Percentiles rank a stretch among this genome's conserved stretches.
These are phyloP conservation scores for Nigrospora osmanthi DNA, from an alignment of 2,329 filamentous ascomycete genomes.

Conservation along the genomic window DNA sequence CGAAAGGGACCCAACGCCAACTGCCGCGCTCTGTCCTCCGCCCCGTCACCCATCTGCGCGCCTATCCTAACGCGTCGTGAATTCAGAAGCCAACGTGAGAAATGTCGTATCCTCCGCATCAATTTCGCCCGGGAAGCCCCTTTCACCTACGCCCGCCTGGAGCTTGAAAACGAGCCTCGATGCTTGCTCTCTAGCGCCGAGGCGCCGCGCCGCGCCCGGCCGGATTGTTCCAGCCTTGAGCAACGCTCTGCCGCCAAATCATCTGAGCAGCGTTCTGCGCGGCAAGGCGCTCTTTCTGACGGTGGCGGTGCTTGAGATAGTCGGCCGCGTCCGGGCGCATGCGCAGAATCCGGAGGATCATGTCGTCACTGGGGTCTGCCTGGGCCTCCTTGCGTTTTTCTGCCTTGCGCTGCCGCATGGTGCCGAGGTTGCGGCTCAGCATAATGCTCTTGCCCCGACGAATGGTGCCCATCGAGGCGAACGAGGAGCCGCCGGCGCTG, in stretches of 20 bases:
- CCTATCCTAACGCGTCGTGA: too few species aligned
- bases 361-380: slow-evolving; percentile 94
- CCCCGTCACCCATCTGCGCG: too few species aligned
- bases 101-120: too few species aligned
- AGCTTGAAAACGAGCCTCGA: too few species aligned
- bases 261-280: slow-evolving; percentile 85
- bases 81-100: too few species aligned
- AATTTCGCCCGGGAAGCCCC: too few species aligned
- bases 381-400: slow-evolving; percentile 94
- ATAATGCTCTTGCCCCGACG: slow-evolving; percentile 73
- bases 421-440: slow-evolving; percentile 88
- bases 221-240: slow-evolving; percentile 44
- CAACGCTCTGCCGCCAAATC: slow-evolving; percentile 88
- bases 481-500: slow-evolving; percentile 38
- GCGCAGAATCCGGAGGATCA: slow-evolving; percentile 88
- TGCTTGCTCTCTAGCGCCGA: slow-evolving; percentile 28
- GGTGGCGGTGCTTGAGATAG: slow-evolving; percentile 83
- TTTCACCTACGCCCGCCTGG: too few species aligned
- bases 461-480: slow-evolving; percentile 63
- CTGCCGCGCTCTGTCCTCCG: too few species aligned
- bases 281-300: slow-evolving; percentile 89
- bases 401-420: slow-evolving; percentile 92
- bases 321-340: slow-evolving; percentile 87
- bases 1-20: background rate
- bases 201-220: slow-evolving; percentile 33